phyloP scores from a whole-genome alignment of 352 stramenopile species.

The Blastocystis sp. region DNA sequence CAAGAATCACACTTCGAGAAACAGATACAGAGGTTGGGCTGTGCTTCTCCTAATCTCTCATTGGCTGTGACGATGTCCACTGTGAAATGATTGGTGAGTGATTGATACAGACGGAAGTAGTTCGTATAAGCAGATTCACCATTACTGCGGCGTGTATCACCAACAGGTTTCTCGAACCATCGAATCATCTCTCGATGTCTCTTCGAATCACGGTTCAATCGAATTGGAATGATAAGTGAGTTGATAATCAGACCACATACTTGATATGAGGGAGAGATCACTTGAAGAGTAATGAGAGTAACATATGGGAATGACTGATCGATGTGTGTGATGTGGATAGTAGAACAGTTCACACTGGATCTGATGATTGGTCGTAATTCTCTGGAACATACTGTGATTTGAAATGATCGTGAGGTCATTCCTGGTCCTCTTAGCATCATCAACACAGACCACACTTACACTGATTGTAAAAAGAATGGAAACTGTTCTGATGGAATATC shows the following conservation, averaged over 20 bases:
- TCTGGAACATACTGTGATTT: too few relatives aligned
- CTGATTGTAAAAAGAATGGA: neutral
- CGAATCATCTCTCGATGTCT: neutral
- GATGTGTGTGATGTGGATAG: neutral
- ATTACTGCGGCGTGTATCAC: neutral
- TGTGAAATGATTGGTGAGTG: neutral
- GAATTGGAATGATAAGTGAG: neutral
- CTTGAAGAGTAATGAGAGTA: neutral
- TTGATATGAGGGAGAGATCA: neutral
- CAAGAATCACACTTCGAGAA: neutral
- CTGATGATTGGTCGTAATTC: too few relatives aligned
- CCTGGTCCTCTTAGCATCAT: too few relatives aligned
- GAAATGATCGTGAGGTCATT: too few relatives aligned
- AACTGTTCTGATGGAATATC: neutral
- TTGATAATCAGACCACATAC: neutral
- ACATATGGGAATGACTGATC: neutral
- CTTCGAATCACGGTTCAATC: neutral
- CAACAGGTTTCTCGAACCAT: neutral
- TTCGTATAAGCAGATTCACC: conserved; percentile 10
- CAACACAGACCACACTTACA: neutral
- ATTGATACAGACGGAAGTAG: neutral
- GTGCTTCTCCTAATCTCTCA: neutral
- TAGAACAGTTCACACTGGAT: too few relatives aligned
- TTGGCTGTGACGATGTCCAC: neutral
- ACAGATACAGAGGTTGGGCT: neutral